Evolutionary conservation across 345 rosid genomes (phyloP).

Genomic region (Balakata baccata): DNA sequence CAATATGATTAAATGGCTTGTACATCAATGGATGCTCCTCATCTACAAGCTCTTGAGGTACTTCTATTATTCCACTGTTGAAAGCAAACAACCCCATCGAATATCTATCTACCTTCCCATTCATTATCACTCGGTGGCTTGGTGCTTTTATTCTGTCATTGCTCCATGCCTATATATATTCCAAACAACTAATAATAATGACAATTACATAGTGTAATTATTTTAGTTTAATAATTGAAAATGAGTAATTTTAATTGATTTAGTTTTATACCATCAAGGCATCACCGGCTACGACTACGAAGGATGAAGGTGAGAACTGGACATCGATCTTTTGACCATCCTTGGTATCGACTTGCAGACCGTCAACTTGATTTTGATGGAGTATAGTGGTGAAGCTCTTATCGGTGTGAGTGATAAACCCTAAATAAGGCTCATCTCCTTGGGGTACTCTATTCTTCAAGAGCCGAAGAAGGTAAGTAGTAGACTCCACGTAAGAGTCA

Average conservation of each 20-base stretch:
- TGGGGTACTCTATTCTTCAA: slow-evolving; percentile 40
- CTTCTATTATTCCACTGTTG: slow-evolving; percentile 34
- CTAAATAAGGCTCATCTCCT: slow-evolving; percentile 40
- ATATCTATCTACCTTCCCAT: slow-evolving; percentile 41
- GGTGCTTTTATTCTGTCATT: slow-evolving; percentile 51
- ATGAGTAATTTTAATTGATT: too few relatives aligned
- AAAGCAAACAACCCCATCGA: slow-evolving; percentile 47
- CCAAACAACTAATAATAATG: not conserved
- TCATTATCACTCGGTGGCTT: slow-evolving; percentile 44
- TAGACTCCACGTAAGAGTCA: slow-evolving; percentile 35
- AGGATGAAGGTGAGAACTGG: slow-evolving; percentile 48
- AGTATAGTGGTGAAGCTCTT: slow-evolving; percentile 54
- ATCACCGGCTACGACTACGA: slow-evolving; percentile 54
- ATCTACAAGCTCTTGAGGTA: slow-evolving; percentile 44
- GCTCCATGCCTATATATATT: slow-evolving; percentile 62
- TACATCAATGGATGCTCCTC: slow-evolving; percentile 46
- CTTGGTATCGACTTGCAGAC: slow-evolving; percentile 45
- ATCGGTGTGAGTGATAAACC: slow-evolving; percentile 51
- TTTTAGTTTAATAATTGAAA: too few relatives aligned
- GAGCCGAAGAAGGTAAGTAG: slow-evolving; percentile 47
- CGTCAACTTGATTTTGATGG: slow-evolving; percentile 55
- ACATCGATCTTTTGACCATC: slow-evolving; percentile 44
- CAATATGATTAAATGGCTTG: slow-evolving; percentile 46
- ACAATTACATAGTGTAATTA: not conserved
- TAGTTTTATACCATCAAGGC: slow-evolving; percentile 47